A percentile compares a stretch with the other conserved stretches of the same genome.
phyloP scores from a whole-genome alignment of 345 rosid genomes.

The Ricinus communis region DNA sequence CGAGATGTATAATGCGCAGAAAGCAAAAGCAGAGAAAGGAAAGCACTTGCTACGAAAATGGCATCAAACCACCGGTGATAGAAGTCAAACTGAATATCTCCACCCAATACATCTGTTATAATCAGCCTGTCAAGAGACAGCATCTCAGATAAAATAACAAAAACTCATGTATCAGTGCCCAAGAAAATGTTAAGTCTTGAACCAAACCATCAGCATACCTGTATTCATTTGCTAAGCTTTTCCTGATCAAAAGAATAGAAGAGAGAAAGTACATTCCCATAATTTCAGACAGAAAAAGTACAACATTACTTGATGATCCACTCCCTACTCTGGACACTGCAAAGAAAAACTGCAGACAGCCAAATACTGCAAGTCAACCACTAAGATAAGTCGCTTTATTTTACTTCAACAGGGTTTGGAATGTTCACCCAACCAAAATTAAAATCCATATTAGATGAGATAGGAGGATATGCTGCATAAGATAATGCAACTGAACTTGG shows the following conservation, averaged over 20 bases:
- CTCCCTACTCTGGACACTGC: slow-evolving; percentile 98
- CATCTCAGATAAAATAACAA: slow-evolving; percentile 17
- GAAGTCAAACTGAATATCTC: slow-evolving; percentile 96
- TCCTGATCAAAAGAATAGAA: slow-evolving; percentile 90
- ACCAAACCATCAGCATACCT: slow-evolving; percentile 41
- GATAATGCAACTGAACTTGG: neutral
- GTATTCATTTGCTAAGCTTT: slow-evolving; percentile 93
- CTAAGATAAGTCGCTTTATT: neutral
- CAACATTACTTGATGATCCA: slow-evolving; percentile 98
- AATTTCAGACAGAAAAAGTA: slow-evolving; percentile 89
- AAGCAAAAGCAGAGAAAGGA: slow-evolving; percentile 86
- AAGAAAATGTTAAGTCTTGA: neutral
- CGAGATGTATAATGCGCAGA: slow-evolving; percentile 97
- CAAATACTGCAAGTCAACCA: slow-evolving; percentile 25
- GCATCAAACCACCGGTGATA: slow-evolving; percentile 99
- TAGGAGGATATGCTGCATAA: neutral
- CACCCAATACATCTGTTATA: slow-evolving; percentile 92
- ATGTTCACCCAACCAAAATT: neutral
- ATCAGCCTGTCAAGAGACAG: slow-evolving; percentile 63
- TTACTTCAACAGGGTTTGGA: neutral
- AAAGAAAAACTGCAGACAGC: slow-evolving; percentile 83
- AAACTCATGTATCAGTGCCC: neutral
- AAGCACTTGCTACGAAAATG: slow-evolving; percentile 88
- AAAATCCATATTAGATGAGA: neutral
- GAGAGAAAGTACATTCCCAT: slow-evolving; percentile 99